Conservation (phyloP, 2,329 filamentous ascomycete species). For the Coleophoma crateriformis region DNA sequence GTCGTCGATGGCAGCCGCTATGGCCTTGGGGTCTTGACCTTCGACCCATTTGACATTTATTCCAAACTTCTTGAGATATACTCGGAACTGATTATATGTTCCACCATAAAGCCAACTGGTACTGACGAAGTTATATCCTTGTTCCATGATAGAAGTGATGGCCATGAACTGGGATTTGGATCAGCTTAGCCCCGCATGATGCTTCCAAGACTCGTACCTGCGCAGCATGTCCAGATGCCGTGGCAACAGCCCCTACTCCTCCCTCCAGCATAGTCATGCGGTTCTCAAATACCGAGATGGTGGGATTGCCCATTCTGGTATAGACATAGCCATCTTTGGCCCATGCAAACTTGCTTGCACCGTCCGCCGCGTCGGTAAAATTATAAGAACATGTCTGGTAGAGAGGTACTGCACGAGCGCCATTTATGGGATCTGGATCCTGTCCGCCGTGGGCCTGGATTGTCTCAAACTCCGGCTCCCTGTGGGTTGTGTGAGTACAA, state of each 20-base stretch:
- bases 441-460: conserved; percentile 56
- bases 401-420: conserved; percentile 63
- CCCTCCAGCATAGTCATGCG: conserved; percentile 63
- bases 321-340: conserved; percentile 71
- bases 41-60: conserved; percentile 59
- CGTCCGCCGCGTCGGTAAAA: conserved; percentile 67
- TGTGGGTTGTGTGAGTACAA: not conserved
- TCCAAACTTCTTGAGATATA: conserved; percentile 57
- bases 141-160: conserved; percentile 54
- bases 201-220: conserved; percentile 28
- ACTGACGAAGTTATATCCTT: conserved; percentile 61
- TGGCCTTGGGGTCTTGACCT: conserved; percentile 52
- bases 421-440: conserved; percentile 55
- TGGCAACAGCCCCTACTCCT: conserved; percentile 58
- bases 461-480: conserved; percentile 39
- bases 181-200: no score
- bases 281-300: conserved; percentile 65
- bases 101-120: conserved; percentile 60
- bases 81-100: conserved; percentile 66
- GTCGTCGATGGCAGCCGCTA: conserved; percentile 57
- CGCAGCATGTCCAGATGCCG: conserved; percentile 58
- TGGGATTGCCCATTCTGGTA: conserved; percentile 52
- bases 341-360: conserved; percentile 62
- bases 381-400: conserved; percentile 63
- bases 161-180: conserved; percentile 44